Conservation (phyloP, 441 rosid genomes). For the Syzygium syzygioides region DNA sequence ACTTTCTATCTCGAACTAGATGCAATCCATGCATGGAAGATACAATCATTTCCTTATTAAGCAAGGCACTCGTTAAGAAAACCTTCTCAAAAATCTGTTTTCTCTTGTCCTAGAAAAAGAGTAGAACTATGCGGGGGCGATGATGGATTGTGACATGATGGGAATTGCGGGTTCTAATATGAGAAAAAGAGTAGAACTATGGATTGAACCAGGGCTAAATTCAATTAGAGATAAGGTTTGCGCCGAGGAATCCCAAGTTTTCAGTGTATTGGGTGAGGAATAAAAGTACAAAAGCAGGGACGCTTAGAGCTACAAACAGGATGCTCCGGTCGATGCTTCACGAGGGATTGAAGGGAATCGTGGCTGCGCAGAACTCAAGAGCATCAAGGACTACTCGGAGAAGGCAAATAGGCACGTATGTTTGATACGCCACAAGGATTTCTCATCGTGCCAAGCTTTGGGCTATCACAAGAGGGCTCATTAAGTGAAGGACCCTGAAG, state of each 20-base stretch:
- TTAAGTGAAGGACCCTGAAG: conserved; percentile 7
- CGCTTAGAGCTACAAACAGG: not conserved
- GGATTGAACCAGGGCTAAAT: conserved; percentile 28
- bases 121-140: not conserved
- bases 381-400: not conserved
- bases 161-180: not conserved
- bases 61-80: not conserved
- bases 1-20: not conserved
- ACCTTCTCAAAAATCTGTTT: not conserved
- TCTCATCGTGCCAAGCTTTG: conserved; percentile 49
- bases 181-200: conserved; percentile 24
- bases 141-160: not conserved
- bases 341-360: not conserved
- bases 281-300: no score
- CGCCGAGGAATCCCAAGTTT: not conserved
- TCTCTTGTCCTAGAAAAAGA: not conserved
- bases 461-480: conserved; percentile 66
- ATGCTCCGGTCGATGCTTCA: not conserved
- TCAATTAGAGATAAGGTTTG: conserved; percentile 9
- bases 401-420: conserved; percentile 13
- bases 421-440: conserved; percentile 26
- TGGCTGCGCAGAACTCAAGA: not conserved
- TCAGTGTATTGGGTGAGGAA: not conserved
- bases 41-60: not conserved
- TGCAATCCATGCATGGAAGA: not conserved